phyloP scores from a whole-genome alignment of 805 yeast species.

The Pichia deserticola region DNA sequence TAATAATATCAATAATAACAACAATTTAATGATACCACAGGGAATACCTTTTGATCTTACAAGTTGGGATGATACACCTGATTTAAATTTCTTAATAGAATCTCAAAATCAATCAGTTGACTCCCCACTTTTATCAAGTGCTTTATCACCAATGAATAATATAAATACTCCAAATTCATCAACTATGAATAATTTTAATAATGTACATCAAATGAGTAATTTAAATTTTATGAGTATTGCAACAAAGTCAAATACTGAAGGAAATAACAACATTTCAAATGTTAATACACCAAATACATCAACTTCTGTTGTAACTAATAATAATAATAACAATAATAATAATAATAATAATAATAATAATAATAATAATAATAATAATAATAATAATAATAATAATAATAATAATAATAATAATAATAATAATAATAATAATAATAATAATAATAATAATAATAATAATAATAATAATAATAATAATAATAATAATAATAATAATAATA shows the following conservation, averaged over 20 bases:
- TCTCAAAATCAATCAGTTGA: constrained; percentile 8
- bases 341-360: no score
- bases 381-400: no score
- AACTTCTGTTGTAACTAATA: no score
- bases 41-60: constrained; percentile 20
- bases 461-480: no score
- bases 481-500: no score
- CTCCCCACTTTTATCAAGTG: constrained; percentile 11
- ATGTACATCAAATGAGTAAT: not conserved
- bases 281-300: not conserved
- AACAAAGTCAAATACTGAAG: not conserved
- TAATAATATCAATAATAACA: not conserved
- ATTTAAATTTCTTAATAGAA: constrained; percentile 21
- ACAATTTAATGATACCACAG: constrained; percentile 1
- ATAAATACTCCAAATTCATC: not conserved
- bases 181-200: not conserved
- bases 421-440: no score
- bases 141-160: constrained; percentile 22
- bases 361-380: no score
- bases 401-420: no score
- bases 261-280: not conserved
- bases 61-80: constrained; percentile 25
- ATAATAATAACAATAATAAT: no score
- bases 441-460: no score
- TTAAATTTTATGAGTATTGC: not conserved